Percentiles rank a stretch among this genome's conserved stretches.
phyloP scores from a whole-genome alignment of 371 early-diverging fungal species.

The Actinomucor elegans region DNA sequence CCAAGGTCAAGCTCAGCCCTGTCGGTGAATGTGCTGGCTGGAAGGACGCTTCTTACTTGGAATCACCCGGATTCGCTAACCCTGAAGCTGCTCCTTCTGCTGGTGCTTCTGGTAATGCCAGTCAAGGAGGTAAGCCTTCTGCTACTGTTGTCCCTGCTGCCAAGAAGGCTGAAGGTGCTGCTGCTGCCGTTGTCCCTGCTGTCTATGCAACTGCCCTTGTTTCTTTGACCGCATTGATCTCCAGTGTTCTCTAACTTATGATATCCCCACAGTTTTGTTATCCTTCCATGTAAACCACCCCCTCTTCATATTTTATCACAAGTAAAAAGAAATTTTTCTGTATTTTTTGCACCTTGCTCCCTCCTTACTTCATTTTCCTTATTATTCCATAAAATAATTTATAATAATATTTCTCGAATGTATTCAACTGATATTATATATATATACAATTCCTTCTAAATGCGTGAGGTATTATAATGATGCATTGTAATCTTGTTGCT shows the following conservation, averaged over 20 bases:
- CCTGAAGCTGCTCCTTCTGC: constrained; percentile 12
- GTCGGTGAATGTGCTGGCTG: constrained; percentile 41
- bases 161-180: background rate
- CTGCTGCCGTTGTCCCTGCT: constrained; percentile 1
- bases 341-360: too few species aligned
- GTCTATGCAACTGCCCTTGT: background rate
- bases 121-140: background rate
- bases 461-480: too few species aligned
- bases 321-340: too few species aligned
- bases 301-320: too few species aligned
- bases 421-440: too few species aligned
- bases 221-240: constrained; percentile 3
- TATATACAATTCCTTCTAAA: too few species aligned
- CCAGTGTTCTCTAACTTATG: background rate
- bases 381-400: too few species aligned
- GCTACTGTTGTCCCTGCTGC: constrained; percentile 9
- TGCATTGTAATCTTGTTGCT: too few species aligned
- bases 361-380: too few species aligned
- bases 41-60: constrained; percentile 34
- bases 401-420: too few species aligned
- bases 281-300: background rate
- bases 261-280: background rate
- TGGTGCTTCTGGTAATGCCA: constrained; percentile 16
- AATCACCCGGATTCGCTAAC: constrained; percentile 10
- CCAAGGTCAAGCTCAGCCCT: constrained; percentile 37